Conservation (phyloP, 176 grass and related monocot genomes). For the Coix lacrymajobi region DNA sequence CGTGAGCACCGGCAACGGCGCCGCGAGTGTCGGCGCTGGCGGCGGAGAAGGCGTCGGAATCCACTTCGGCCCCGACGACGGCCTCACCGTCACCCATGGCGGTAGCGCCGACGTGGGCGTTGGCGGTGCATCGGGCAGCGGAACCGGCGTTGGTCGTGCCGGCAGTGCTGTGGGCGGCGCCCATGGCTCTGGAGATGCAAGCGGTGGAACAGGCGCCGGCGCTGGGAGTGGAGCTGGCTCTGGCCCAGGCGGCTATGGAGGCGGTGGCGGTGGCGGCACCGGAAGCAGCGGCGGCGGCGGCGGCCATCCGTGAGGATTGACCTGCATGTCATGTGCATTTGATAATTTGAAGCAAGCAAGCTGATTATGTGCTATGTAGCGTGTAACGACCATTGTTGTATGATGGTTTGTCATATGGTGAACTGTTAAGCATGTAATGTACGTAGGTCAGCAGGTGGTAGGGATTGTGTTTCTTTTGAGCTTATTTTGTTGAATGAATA, state of each 20-base stretch:
- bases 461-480: no score
- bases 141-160: conserved; percentile 38
- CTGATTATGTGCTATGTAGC: not conserved
- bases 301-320: not conserved
- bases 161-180: conserved; percentile 42
- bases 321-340: no score
- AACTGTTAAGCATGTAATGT: no score
- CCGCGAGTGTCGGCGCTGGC: conserved; percentile 15
- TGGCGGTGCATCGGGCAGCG: conserved; percentile 9
- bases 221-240: conserved; percentile 37
- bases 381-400: not conserved
- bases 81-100: conserved; percentile 39
- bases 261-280: not conserved
- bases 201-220: conserved; percentile 39
- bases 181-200: conserved; percentile 43
- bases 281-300: conserved; percentile 21
- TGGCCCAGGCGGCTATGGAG: conserved; percentile 15
- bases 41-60: conserved; percentile 49
- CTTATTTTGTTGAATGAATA: no score
- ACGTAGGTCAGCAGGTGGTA: no score
- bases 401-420: no score
- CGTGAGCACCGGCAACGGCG: conserved; percentile 19
- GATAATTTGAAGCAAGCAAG: no score
- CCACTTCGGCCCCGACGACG: conserved; percentile 41
- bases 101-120: not conserved